phyloP scores from a whole-genome alignment of 495 filamentous ascomycete species.

The Penicillium daleae region DNA sequence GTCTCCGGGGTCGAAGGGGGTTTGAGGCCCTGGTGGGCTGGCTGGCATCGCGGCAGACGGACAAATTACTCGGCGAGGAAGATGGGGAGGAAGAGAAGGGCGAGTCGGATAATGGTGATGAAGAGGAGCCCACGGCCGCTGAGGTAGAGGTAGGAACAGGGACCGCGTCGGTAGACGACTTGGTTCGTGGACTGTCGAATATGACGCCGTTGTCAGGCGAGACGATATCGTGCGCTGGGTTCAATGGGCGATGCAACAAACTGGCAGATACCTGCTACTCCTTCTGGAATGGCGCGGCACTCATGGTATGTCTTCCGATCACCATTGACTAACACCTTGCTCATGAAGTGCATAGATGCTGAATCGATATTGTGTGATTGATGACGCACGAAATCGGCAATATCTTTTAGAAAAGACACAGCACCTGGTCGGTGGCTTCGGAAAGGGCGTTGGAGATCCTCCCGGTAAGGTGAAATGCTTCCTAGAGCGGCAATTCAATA shows the following conservation, averaged over 20 bases:
- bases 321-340: background rate
- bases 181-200: slow-evolving; percentile 37
- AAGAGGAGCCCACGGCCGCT: background rate
- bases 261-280: slow-evolving; percentile 90
- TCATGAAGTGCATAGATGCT: slow-evolving; percentile 59
- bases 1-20: slow-evolving; percentile 35
- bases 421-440: slow-evolving; percentile 88
- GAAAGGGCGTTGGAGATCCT: slow-evolving; percentile 75
- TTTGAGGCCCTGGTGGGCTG: slow-evolving; percentile 58
- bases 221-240: slow-evolving; percentile 62
- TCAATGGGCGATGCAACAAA: slow-evolving; percentile 91
- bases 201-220: slow-evolving; percentile 36
- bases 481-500: slow-evolving; percentile 3
- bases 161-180: slow-evolving; percentile 30
- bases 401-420: slow-evolving; percentile 91
- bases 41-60: slow-evolving; percentile 73
- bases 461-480: slow-evolving; percentile 56
- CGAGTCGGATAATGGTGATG: background rate
- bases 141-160: background rate
- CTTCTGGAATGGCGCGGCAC: slow-evolving; percentile 82
- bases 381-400: slow-evolving; percentile 61
- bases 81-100: slow-evolving; percentile 45
- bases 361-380: slow-evolving; percentile 61
- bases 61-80: slow-evolving; percentile 49
- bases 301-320: slow-evolving; percentile 53